Conservation (phyloP, 2,329 filamentous ascomycete species). For the Fusarium sp. region DNA sequence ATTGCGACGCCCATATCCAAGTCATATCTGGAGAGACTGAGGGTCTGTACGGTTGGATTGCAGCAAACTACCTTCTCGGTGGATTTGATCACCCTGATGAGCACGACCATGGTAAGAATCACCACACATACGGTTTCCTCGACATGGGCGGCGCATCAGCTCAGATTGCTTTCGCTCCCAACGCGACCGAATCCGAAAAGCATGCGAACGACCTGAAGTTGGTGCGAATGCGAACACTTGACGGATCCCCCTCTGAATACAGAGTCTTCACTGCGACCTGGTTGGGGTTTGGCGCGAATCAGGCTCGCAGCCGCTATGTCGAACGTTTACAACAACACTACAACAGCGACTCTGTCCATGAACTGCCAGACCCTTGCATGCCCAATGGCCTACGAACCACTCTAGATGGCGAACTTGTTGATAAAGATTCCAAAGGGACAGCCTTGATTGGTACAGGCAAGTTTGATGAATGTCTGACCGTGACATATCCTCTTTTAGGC, state of each 20-base stretch:
- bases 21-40: conserved; percentile 97
- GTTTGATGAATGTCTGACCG: conserved; percentile 84
- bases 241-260: conserved; percentile 81
- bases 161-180: conserved; percentile 97
- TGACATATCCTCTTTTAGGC: conserved; percentile 85
- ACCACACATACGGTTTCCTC: conserved; percentile 95
- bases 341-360: conserved; percentile 60
- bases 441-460: conserved; percentile 82
- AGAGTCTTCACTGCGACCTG: conserved; percentile 95
- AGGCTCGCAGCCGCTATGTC: conserved; percentile 88
- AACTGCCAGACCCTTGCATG: conserved; percentile 90
- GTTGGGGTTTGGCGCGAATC: conserved; percentile 96
- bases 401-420: conserved; percentile 69
- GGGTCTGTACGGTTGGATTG: conserved; percentile 96
- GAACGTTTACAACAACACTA: conserved; percentile 75
- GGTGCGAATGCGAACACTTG: conserved; percentile 82
- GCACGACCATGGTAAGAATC: conserved; percentile 83
- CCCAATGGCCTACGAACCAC: conserved; percentile 79
- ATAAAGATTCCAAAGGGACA: conserved; percentile 52
- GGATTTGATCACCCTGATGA: conserved; percentile 82
- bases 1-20: conserved; percentile 88
- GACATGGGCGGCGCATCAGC: conserved; percentile 99
- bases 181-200: conserved; percentile 86
- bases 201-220: conserved; percentile 91
- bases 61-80: conserved; percentile 92